Conservation (phyloP, 2,329 filamentous ascomycete species). For the Colletotrichum echinochloae region DNA sequence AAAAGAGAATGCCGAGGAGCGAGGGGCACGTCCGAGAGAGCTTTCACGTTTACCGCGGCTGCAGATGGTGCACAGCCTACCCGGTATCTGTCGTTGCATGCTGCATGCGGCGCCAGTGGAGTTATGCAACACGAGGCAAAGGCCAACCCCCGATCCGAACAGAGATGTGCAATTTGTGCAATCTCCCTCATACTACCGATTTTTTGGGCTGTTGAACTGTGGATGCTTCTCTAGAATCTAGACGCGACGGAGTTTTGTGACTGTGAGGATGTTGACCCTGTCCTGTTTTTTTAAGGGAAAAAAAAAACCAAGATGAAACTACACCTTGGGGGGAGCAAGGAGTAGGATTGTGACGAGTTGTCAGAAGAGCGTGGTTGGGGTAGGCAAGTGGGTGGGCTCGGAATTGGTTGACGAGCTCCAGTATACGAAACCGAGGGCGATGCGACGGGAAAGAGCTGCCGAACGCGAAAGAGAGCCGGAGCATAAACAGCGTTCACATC, state of each 20-base stretch:
- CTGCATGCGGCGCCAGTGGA: slow-evolving; percentile 29
- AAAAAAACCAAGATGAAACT: neutral
- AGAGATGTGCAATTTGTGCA: slow-evolving; percentile 11
- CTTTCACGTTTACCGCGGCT: slow-evolving; percentile 31
- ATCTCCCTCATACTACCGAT: neutral
- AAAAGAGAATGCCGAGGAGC: slow-evolving; percentile 23
- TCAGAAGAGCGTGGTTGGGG: neutral
- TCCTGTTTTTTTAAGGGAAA: too few relatives aligned
- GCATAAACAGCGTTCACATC: neutral
- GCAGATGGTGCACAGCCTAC: slow-evolving; percentile 25
- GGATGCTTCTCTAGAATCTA: neutral
- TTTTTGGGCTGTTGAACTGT: neutral
- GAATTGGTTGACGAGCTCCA: neutral
- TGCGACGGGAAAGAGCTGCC: slow-evolving; percentile 9
- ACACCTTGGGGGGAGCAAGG: neutral
- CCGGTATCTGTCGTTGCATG: slow-evolving; percentile 6
- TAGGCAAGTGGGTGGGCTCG: neutral
- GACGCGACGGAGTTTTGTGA: neutral
- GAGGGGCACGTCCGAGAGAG: neutral
- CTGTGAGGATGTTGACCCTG: neutral
- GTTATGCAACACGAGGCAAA: slow-evolving; percentile 10
- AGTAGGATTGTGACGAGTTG: neutral
- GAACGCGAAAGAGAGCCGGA: neutral
- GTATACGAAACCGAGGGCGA: slow-evolving; percentile 18
- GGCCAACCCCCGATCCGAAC: neutral